These are phyloP conservation scores for Fusarium phyllophilum DNA, from an alignment of 2,329 filamentous ascomycete species.

Conservation along the genomic window DNA sequence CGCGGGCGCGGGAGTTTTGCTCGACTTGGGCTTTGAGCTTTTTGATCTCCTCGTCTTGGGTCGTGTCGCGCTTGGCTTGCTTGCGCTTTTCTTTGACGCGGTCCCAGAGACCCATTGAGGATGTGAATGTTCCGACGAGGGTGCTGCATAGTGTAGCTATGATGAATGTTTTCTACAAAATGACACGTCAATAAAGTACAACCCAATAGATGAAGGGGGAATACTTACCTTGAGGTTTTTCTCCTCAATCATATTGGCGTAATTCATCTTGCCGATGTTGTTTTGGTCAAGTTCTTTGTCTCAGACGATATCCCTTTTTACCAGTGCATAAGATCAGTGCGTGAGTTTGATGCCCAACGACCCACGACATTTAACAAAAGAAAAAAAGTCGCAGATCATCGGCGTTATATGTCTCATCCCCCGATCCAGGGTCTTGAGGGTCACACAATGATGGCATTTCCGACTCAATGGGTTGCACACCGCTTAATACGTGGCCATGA, in stretches of 20 bases:
- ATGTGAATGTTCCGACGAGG: conserved; percentile 42
- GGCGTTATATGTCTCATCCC: conserved; percentile 4
- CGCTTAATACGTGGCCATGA: background rate
- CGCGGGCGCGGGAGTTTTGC: conserved; percentile 9
- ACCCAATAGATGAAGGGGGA: fast-evolving
- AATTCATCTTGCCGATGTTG: conserved; percentile 29
- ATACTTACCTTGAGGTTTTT: conserved; percentile 35
- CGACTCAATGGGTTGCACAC: background rate
- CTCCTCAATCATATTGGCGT: conserved; percentile 42
- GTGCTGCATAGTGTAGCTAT: conserved; percentile 41
- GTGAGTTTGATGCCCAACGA: conserved; percentile 23
- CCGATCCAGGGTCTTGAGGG: background rate
- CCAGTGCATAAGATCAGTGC: background rate
- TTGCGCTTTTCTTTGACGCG: conserved; percentile 40
- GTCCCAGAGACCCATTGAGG: conserved; percentile 43
- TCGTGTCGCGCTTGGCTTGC: conserved; percentile 35
- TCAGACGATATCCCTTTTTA: background rate
- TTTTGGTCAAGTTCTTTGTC: background rate
- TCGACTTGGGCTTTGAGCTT: conserved; percentile 39
- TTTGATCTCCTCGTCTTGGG: conserved; percentile 42
- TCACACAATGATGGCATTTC: conserved; percentile 26
- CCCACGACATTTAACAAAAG: background rate
- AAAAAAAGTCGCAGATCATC: conserved; percentile 8
- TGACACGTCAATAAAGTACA: fast-evolving
- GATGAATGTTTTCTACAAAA: conserved; percentile 40